Evolutionary conservation across 768 basidiomycete species (phyloP), one percentile per base, ranked within the genome.

Genomic region (Leucocoprinus sp.): DNA sequence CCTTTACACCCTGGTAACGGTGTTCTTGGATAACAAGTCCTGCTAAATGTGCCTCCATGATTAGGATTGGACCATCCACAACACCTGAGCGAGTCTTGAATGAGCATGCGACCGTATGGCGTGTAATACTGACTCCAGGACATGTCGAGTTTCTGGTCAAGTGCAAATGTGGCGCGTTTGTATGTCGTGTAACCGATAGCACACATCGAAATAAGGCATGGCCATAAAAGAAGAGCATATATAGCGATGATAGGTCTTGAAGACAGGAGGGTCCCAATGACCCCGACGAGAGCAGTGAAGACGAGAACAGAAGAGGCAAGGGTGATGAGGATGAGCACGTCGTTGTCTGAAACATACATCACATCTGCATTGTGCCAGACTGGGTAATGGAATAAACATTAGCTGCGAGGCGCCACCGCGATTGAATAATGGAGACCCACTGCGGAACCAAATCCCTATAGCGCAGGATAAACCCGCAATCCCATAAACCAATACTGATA

Each of bases 181-280:
- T 84, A 85, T 15, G 74, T 63, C n/a, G 68, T 65, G 55, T 84
- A 84, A 23, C 80, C 82, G 45, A 84, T 67, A 4, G 75, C 68
- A 50, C 79, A 68, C 43, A 84, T 56, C 3, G 76, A 70, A 22
- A 74, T 56, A 46, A 84, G 63, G 1, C 70, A 69, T 2, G 82
- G 80, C 77, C 80, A 84, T 39, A 87, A 71, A 11, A 86, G 69
- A 37, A 86, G 60, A 18, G 75, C 66, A 65, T 86, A 86, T 43
- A 79, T 63, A 1, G 82, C 78, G 46, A 86, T 70, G 48, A 83
- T 70, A 1, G 78, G 78, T 4, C 81, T 76, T 14, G 81, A 82
- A 58, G 83, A 78, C 50, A 86, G 70, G 49, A 86, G 59, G 0
- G 73, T 65, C 15, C 81, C 81, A 15, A 71, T 70, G 39, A 80